A percentile compares a stretch with the other conserved stretches of the same genome.
Conservation (phyloP, 1,139 yeast species). For the Candida sanyaensis region DNA sequence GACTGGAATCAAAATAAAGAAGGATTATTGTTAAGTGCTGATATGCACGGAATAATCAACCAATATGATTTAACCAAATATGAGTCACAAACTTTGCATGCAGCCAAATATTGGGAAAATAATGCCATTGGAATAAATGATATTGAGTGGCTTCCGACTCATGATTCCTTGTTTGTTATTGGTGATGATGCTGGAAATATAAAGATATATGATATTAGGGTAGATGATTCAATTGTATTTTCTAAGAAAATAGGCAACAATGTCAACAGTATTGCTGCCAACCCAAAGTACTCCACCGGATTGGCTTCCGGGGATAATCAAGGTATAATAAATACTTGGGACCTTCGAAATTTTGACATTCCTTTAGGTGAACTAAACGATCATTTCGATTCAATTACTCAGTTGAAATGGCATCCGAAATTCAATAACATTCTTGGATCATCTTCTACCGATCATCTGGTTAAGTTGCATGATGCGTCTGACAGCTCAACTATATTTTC, state of each 20-base stretch:
- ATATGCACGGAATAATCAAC: conserved; percentile 36
- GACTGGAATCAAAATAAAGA: conserved; percentile 48
- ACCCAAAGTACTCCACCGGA: conserved; percentile 50
- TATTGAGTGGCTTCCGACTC: conserved; percentile 60
- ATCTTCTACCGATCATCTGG: conserved; percentile 71
- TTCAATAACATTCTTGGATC: conserved; percentile 64
- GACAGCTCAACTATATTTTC: conserved; percentile 51
- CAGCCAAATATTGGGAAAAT: conserved; percentile 10
- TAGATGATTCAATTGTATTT: conserved; percentile 20
- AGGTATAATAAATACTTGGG: conserved; percentile 70
- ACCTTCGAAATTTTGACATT: conserved; percentile 51
- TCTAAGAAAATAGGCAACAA: conserved; percentile 40
- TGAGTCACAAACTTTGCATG: conserved; percentile 16
- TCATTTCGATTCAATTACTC: conserved; percentile 65
- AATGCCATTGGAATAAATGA: conserved; percentile 53
- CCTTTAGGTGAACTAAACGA: conserved; percentile 27
- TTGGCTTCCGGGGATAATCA: conserved; percentile 70
- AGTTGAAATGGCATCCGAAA: conserved; percentile 78
- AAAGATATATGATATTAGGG: conserved; percentile 53
- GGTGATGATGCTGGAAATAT: conserved; percentile 60
- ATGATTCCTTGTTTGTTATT: conserved; percentile 55
- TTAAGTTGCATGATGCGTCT: conserved; percentile 68
- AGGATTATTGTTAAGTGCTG: conserved; percentile 36
- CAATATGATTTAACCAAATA: conserved; percentile 35
- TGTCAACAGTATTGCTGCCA: conserved; percentile 67